Base-by-base conservation (phyloP, 2,329 filamentous ascomycete species). In the Ascochyta clinopodiicola region DNA sequence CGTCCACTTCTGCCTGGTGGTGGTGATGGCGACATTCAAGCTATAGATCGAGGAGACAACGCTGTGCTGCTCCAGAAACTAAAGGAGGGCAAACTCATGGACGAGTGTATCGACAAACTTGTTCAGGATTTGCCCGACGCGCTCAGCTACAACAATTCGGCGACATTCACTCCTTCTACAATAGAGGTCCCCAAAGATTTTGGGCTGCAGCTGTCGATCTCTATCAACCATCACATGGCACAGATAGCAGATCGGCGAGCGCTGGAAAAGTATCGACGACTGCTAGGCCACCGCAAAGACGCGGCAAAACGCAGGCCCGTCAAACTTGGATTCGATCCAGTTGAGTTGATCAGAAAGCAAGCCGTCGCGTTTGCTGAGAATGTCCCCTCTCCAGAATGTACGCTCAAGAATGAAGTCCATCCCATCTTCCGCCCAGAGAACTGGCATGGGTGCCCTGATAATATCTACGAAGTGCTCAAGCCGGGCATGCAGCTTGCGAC, bases 131-230 rank as follows among this genome's bases (percentile, higher is more conserved):
- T 75, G 12, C 71, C 73, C 0, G 71, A 74, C 49, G 66, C 75
- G 21, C 56, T 75, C 36, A 75, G 60, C 44, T 72, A 74, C 45
- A 70, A 75, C 10, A 68, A 71, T 29, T 67, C 71, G 1, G 51
- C 67, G 0, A 68, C 71, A 0, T 75, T 75, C 48, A 75, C 71
- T 4, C 73, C 73, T n/a, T 75, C 72, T 2, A 74, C 71, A 2
- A 74, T 75, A 34, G 71, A 74, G 48, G 73, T 75, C 1, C 72
- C 73, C 0, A 75, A 70, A 38, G 73, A 75, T 38, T 75, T 75
- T 55, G 68, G 70, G 3, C 44, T 75, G 21, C 73, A 75, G 49
- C 50, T 75, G 12, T 73, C 70, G 46, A 75, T 75, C 34, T 74
- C 72, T 6, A 75, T 75, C 57, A 75, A 75, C 38, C 73, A 75